A percentile compares a stretch with the other conserved stretches of the same genome.
Conservation (phyloP, 129 eudicot species). For the Glebionis coronaria region DNA sequence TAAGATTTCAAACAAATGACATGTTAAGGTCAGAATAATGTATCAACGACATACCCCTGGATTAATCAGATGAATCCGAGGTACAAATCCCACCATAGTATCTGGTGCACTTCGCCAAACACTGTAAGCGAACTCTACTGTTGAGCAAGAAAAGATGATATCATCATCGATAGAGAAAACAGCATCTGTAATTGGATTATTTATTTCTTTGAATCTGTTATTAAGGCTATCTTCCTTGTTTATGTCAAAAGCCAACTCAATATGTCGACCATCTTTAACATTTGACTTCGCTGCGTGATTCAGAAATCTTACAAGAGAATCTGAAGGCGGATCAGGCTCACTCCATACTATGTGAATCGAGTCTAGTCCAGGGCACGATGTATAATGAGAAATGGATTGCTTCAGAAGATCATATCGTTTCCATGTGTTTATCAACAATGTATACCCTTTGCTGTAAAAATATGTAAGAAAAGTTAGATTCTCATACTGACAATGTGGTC, state of each 20-base stretch:
- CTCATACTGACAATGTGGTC: too few species aligned
- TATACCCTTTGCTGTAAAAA: background rate
- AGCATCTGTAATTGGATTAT: constrained; percentile 59
- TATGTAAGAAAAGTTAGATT: too few species aligned
- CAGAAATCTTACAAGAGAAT: constrained; percentile 48
- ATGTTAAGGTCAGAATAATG: background rate
- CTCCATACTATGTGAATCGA: constrained; percentile 88
- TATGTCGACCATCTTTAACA: constrained; percentile 49
- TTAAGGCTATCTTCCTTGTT: constrained; percentile 83
- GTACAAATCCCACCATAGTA: constrained; percentile 89
- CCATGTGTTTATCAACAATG: constrained; percentile 81
- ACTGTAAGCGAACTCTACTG: constrained; percentile 75
- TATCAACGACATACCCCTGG: constrained; percentile 42
- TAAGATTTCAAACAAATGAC: background rate
- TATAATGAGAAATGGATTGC: constrained; percentile 82
- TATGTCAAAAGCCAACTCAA: constrained; percentile 67
- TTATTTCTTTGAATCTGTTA: constrained; percentile 77
- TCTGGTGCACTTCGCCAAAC: constrained; percentile 87
- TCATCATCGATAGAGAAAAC: constrained; percentile 88
- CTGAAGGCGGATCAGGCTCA: constrained; percentile 77
- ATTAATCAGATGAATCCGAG: constrained; percentile 75
- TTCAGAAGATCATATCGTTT: constrained; percentile 82
- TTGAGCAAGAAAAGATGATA: constrained; percentile 69
- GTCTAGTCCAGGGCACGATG: constrained; percentile 74
- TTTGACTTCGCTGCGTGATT: constrained; percentile 45